phyloP scores from a whole-genome alignment of 2,329 filamentous ascomycete genomes.

The Colletotrichum cordylinicola region DNA sequence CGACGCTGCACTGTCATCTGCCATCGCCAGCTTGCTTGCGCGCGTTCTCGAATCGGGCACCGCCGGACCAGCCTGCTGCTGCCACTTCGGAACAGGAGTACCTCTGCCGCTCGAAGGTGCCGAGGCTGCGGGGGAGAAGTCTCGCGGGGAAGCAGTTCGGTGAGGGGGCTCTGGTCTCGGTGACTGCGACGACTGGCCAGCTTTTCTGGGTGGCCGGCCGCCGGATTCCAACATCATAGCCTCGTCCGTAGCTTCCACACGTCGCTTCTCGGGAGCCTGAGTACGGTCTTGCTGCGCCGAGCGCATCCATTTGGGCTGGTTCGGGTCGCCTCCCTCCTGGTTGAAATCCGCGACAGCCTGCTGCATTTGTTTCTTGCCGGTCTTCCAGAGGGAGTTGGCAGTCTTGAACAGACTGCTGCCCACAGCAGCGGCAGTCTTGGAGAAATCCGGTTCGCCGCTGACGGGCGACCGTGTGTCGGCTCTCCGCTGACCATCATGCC shows the following conservation, averaged over 20 bases:
- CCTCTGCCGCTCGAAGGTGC: conserved; percentile 46
- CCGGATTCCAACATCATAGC: conserved; percentile 81
- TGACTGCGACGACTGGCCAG: conserved; percentile 34
- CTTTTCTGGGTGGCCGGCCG: conserved; percentile 54
- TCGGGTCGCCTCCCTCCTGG: conserved; percentile 73
- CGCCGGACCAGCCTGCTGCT: conserved; percentile 59
- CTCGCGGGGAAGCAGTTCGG: conserved; percentile 39
- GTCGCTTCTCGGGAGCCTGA: conserved; percentile 36
- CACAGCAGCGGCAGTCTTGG: conserved; percentile 82
- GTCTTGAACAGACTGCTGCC: conserved; percentile 89
- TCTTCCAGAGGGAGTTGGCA: conserved; percentile 94
- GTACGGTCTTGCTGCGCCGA: conserved; percentile 58
- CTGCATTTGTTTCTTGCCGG: conserved; percentile 89
- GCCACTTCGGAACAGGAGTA: conserved; percentile 63
- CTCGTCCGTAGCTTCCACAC: conserved; percentile 66
- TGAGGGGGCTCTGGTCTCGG: conserved; percentile 32
- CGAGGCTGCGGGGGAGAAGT: conserved; percentile 55
- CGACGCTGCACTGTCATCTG: conserved; percentile 81
- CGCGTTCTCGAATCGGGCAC: conserved; percentile 60
- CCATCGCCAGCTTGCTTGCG: conserved; percentile 74
- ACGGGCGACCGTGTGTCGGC: conserved; percentile 62
- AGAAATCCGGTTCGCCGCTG: conserved; percentile 71
- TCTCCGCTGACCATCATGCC: conserved; percentile 25
- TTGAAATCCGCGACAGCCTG: conserved; percentile 90
- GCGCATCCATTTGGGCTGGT: conserved; percentile 95